These are phyloP conservation scores for Mycena kentingensis DNA, from an alignment of 768 basidiomycete genomes.

Conservation along the genomic window DNA sequence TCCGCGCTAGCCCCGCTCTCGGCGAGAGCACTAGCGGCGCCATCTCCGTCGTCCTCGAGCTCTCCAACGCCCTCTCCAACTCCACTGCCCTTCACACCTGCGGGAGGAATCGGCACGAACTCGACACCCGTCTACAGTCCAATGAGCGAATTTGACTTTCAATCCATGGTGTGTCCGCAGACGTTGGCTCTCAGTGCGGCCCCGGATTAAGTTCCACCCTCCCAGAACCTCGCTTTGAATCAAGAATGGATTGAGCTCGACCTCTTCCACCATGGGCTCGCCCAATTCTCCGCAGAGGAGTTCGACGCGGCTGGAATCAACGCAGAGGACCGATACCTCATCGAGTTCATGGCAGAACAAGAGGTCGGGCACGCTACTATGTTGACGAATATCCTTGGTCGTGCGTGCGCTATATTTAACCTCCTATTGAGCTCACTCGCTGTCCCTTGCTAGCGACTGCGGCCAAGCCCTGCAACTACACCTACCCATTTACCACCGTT, in stretches of 20 bases:
- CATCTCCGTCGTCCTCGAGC: too few species aligned
- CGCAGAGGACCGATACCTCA: constrained; percentile 54
- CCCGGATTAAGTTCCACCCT: too few species aligned
- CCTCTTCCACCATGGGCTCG: constrained; percentile 58
- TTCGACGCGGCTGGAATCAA: constrained; percentile 57
- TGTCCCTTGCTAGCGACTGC: constrained; percentile 31
- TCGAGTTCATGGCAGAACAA: constrained; percentile 65
- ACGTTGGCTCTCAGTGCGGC: too few species aligned
- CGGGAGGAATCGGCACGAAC: constrained; percentile 21
- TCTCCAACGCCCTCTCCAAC: too few species aligned
- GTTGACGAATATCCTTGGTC: constrained; percentile 52
- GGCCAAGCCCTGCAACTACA: constrained; percentile 59
- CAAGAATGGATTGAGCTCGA: constrained; percentile 68
- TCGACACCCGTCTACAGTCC: constrained; percentile 33
- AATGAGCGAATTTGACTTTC: constrained; percentile 49
- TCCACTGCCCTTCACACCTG: constrained; percentile 20
- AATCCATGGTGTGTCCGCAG: constrained; percentile 52
- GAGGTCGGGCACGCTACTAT: constrained; percentile 63
- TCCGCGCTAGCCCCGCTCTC: too few species aligned
- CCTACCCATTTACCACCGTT: constrained; percentile 56
- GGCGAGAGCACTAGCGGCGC: too few species aligned
- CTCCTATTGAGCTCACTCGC: constrained; percentile 7
- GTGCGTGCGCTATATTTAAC: constrained; percentile 21
- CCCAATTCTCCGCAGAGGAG: constrained; percentile 53
- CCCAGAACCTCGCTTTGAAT: constrained; percentile 55